Base-by-base conservation (phyloP, 306 rosid genomes). In the Crotalaria pallida region DNA sequence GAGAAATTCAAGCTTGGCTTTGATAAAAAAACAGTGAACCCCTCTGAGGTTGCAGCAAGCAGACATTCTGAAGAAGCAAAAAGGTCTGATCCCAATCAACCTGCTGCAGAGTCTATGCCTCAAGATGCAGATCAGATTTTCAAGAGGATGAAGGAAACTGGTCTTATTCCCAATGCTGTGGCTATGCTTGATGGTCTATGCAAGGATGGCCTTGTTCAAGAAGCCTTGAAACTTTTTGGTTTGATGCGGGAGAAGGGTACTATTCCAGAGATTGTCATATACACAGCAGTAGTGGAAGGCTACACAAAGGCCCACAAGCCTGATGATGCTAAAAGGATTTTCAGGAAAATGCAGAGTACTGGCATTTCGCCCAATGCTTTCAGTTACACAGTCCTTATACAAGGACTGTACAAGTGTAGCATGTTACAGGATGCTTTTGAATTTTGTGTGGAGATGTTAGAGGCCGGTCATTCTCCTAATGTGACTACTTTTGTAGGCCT, bases 181-280 rank as follows among this genome's bases (percentile, higher is more conserved):
- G 96, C 97, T 17, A 94, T 94, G 98, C 97, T 94, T 33, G 98
- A 94, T 69, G 90, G 97, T 38, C 84, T 94, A n/a, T 90, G 98
- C 77, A 90, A 94, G 79, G 97, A 94, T 75, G 98, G 96, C 40
- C 84, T 87, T 51, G 93, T 88, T 62, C 96, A 94, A 82, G 98
- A 90, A 64, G 95, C 98, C 22, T 85, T 94, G 95, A 90, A 90
- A 59, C 95, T 94, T 58, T 90, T 94, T 33, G 92, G 89, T 21
- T 65, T 78, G 73, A 88, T 94, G 90, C 89, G 96, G 3, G 97
- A 90, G 71, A 94, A 88, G 80, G 92, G 98, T 40, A 85, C 96
- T 6, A 88, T 94, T 75, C 98, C 98, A 4, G 97, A 94, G 78
- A 83, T 94, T 50, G 95, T 94, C 33, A 55, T 94, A 55, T 90